Percentiles rank a stretch among this genome's conserved stretches.
phyloP scores from a whole-genome alignment of 495 filamentous ascomycete species.

The Lophiotrema nucula region DNA sequence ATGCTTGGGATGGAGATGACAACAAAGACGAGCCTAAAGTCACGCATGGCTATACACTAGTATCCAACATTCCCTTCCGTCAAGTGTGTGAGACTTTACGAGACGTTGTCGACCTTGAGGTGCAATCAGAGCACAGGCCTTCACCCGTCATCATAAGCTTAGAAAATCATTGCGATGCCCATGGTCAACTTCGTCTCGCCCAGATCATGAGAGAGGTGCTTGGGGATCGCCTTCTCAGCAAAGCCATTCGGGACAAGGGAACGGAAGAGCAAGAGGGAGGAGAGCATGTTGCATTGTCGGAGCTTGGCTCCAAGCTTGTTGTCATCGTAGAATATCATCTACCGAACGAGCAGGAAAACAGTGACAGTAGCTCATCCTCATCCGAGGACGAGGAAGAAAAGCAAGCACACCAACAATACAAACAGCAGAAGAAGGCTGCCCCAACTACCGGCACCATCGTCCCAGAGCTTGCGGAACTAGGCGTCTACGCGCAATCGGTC shows the following conservation, averaged over 20 bases:
- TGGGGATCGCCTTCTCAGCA: constrained; percentile 50
- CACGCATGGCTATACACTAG: constrained; percentile 56
- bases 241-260: constrained; percentile 47
- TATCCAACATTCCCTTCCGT: constrained; percentile 55
- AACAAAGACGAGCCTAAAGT: constrained; percentile 53
- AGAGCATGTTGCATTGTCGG: constrained; percentile 46
- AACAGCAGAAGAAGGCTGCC: constrained; percentile 43
- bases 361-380: constrained; percentile 15
- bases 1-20: constrained; percentile 55
- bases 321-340: constrained; percentile 58
- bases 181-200: constrained; percentile 51
- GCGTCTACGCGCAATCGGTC: constrained; percentile 57
- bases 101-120: constrained; percentile 50
- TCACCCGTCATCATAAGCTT: constrained; percentile 54
- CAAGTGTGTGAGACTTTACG: constrained; percentile 53
- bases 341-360: constrained; percentile 44
- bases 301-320: constrained; percentile 53
- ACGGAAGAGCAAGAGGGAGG: constrained; percentile 43
- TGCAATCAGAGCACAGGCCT: constrained; percentile 36
- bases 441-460: constrained; percentile 44
- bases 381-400: constrained; percentile 49
- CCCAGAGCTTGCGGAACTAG: constrained; percentile 54
- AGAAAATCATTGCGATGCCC: constrained; percentile 52
- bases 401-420: constrained; percentile 43
- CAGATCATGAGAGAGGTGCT: constrained; percentile 56